Evolutionary conservation across 345 rosid genomes (phyloP).

Genomic region (Ceriops decandra): DNA sequence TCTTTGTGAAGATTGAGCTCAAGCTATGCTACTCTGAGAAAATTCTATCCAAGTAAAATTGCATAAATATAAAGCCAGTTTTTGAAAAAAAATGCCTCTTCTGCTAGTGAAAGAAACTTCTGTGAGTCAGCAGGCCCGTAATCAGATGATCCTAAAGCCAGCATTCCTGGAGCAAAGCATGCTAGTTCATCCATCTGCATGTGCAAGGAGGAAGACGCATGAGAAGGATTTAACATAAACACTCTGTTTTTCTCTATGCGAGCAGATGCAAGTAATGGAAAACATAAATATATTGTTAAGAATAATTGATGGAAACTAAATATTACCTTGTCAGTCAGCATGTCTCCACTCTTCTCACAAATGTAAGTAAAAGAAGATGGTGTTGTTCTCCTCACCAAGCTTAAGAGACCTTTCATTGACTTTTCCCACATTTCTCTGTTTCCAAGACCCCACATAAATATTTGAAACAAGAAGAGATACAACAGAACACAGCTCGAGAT

Average conservation of each 20-base stretch:
- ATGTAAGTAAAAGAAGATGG: slow-evolving; percentile 86
- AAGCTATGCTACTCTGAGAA: background rate
- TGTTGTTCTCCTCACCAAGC: slow-evolving; percentile 73
- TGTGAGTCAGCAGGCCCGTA: slow-evolving; percentile 72
- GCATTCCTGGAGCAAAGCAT: slow-evolving; percentile 99
- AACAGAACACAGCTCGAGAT: background rate
- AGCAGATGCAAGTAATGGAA: too few species aligned
- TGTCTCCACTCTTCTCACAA: slow-evolving; percentile 75
- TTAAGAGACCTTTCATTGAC: slow-evolving; percentile 89
- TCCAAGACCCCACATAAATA: slow-evolving; percentile 4
- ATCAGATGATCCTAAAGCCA: slow-evolving; percentile 91
- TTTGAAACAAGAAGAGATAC: slow-evolving; percentile 4
- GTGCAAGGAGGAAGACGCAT: background rate
- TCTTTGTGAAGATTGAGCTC: background rate
- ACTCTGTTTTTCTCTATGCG: too few species aligned
- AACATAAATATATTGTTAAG: background rate
- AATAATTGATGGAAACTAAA: slow-evolving; percentile 1
- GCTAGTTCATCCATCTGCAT: slow-evolving; percentile 98
- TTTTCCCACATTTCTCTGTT: slow-evolving; percentile 97
- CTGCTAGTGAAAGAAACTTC: slow-evolving; percentile 74
- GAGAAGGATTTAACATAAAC: background rate
- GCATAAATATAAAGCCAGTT: background rate
- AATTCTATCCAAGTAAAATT: background rate
- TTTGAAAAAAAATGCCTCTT: slow-evolving; percentile 54
- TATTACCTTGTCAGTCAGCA: slow-evolving; percentile 65